These are phyloP conservation scores for Amanita rimosa DNA, from an alignment of 768 basidiomycete genomes.

Conservation along the genomic window DNA sequence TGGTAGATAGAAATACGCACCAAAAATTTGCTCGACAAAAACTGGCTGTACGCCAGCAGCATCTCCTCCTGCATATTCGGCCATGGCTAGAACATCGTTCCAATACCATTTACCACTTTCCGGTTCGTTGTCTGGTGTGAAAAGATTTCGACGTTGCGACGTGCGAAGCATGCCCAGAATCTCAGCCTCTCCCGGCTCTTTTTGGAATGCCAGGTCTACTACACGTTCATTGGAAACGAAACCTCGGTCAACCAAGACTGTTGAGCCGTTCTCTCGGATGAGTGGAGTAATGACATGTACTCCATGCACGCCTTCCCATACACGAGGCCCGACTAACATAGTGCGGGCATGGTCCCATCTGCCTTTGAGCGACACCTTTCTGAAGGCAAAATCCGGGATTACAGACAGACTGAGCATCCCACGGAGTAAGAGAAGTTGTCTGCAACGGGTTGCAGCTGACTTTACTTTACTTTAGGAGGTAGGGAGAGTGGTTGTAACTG, in stretches of 20 bases:
- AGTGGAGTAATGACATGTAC: slow-evolving; percentile 86
- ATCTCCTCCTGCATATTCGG: slow-evolving; percentile 64
- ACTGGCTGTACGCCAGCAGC: slow-evolving; percentile 73
- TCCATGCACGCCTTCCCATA: slow-evolving; percentile 82
- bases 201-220: slow-evolving; percentile 16
- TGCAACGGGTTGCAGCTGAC: slow-evolving; percentile 33
- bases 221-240: slow-evolving; percentile 59
- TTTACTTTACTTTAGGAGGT: slow-evolving; percentile 90
- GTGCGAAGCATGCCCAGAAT: slow-evolving; percentile 82
- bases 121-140: slow-evolving; percentile 85
- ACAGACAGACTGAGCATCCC: slow-evolving; percentile 39
- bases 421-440: slow-evolving; percentile 8
- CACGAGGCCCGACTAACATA: slow-evolving; percentile 77
- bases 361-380: slow-evolving; percentile 73
- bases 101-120: slow-evolving; percentile 84
- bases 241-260: slow-evolving; percentile 86
- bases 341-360: slow-evolving; percentile 68
- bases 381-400: slow-evolving; percentile 81
- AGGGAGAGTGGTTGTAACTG: slow-evolving; percentile 66
- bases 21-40: slow-evolving; percentile 83
- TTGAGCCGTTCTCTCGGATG: slow-evolving; percentile 66
- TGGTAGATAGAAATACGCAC: slow-evolving; percentile 31
- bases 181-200: slow-evolving; percentile 49
- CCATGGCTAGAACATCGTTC: slow-evolving; percentile 77
- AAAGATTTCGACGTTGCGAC: slow-evolving; percentile 59